Evolutionary conservation across 73 alveolate species (phyloP).

Genomic region (Tetrahymena malaccensis): DNA sequence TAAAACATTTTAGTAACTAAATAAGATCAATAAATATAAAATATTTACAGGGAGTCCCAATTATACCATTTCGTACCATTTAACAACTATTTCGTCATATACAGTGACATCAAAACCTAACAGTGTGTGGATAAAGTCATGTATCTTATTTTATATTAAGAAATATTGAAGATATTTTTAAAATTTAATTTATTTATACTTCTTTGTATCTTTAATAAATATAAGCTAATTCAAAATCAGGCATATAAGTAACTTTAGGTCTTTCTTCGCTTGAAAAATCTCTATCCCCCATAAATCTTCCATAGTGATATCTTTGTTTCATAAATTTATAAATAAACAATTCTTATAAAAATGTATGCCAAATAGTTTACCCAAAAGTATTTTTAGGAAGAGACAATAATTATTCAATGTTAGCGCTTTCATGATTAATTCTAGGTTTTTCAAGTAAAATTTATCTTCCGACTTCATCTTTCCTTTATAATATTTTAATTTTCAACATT

Average conservation of each 20-base stretch:
- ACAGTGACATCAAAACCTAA: constrained; percentile 26
- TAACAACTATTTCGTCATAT: constrained; percentile 39
- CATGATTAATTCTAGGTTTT: constrained; percentile 36
- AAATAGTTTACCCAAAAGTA: constrained; percentile 25
- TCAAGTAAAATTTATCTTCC: constrained; percentile 18
- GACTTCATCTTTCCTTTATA: neutral
- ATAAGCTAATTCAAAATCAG: constrained; percentile 34
- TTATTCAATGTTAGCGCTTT: constrained; percentile 3
- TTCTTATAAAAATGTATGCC: neutral
- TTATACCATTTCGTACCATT: constrained; percentile 40
- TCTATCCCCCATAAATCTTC: constrained; percentile 26
- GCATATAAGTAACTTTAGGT: constrained; percentile 32
- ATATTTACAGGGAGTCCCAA: constrained; percentile 15
- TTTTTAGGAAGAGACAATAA: constrained; percentile 6
- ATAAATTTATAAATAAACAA: neutral
- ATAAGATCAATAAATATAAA: neutral
- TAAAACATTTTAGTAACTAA: neutral
- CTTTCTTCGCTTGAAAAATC: constrained; percentile 26
- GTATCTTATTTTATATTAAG: neutral
- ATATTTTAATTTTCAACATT: too few species aligned
- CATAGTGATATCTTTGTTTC: constrained; percentile 9
- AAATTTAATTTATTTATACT: neutral
- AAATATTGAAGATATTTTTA: neutral
- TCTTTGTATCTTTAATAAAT: constrained; percentile 43
- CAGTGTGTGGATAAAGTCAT: constrained; percentile 34